Evolutionary conservation across 1,284 basidiomycete species (phyloP).

Genomic region (Ceratobasidium theobromae): DNA sequence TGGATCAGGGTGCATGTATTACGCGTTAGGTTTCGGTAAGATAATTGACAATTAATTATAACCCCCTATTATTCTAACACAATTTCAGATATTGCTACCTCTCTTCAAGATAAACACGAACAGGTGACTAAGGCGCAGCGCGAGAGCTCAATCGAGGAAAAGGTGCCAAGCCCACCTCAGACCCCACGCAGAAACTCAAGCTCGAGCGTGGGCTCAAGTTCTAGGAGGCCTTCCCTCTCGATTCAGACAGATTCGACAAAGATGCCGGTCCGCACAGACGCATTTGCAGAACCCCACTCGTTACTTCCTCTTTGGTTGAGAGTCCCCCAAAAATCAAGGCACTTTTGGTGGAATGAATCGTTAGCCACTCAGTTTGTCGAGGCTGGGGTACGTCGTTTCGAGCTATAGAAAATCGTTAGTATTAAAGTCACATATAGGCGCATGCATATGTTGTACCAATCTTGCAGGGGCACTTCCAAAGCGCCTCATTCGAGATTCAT

Average conservation of each 20-base stretch:
- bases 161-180: conserved; percentile 44
- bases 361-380: conserved; percentile 73
- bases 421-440: conserved; percentile 48
- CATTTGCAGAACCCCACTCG: conserved; percentile 65
- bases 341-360: conserved; percentile 89
- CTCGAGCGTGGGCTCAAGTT: not conserved
- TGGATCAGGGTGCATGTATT: conserved; percentile 78
- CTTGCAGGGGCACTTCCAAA: conserved; percentile 87
- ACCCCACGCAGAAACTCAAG: not conserved
- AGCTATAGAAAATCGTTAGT: conserved; percentile 6
- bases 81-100: conserved; percentile 67
- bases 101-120: conserved; percentile 76
- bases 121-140: conserved; percentile 56
- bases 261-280: conserved; percentile 43
- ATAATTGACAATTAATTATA: conserved; percentile 1
- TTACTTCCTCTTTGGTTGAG: conserved; percentile 80
- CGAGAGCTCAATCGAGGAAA: conserved; percentile 46
- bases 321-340: conserved; percentile 60
- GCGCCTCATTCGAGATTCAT: conserved; percentile 59
- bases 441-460: conserved; percentile 83
- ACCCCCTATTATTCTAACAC: not conserved
- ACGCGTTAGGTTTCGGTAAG: conserved; percentile 73
- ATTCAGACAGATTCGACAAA: not conserved
- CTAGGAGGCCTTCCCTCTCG: not conserved
- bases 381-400: conserved; percentile 58